Evolutionary conservation across 352 stramenopile genomes (phyloP).

Genomic region (Pythium grandisporangium): DNA sequence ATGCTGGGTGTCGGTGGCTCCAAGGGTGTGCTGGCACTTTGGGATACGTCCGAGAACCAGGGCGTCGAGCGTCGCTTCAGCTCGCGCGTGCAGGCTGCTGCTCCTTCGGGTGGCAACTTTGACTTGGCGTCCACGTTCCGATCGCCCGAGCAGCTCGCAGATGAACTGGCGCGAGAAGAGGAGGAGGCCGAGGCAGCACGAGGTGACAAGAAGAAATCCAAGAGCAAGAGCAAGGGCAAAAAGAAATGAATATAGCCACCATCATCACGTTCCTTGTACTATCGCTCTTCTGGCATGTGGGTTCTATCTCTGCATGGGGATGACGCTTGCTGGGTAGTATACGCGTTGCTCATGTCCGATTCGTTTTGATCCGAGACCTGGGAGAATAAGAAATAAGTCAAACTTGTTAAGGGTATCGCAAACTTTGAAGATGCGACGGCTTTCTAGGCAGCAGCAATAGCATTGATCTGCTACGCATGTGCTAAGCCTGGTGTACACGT

Average conservation of each 20-base stretch:
- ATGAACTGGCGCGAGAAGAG: constrained; percentile 68
- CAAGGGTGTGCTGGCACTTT: constrained; percentile 83
- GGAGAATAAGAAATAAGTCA: no score
- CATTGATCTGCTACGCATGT: no score
- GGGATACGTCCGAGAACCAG: constrained; percentile 86
- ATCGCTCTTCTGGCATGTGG: no score
- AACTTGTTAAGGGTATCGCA: no score
- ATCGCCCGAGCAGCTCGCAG: constrained; percentile 61
- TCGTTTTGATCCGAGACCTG: no score
- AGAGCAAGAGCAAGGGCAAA: constrained; percentile 29
- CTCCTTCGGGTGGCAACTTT: constrained; percentile 8
- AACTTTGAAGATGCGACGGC: no score
- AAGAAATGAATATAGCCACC: constrained; percentile 27
- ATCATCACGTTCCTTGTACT: no score
- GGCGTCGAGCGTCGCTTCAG: constrained; percentile 74
- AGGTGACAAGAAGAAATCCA: constrained; percentile 37
- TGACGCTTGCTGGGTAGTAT: no score
- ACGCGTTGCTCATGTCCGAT: no score
- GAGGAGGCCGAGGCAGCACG: constrained; percentile 36
- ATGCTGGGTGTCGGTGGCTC: constrained; percentile 86
- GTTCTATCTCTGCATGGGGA: no score
- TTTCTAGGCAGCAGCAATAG: no score
- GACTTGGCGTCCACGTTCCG: constrained; percentile 71
- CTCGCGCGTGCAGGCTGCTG: constrained; percentile 44
- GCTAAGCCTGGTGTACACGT: no score